A percentile compares a stretch with the other conserved stretches of the same genome.
These are phyloP conservation scores for Carnegiea gigantea DNA, from an alignment of 179 eudicot species.

Conservation along the genomic window DNA sequence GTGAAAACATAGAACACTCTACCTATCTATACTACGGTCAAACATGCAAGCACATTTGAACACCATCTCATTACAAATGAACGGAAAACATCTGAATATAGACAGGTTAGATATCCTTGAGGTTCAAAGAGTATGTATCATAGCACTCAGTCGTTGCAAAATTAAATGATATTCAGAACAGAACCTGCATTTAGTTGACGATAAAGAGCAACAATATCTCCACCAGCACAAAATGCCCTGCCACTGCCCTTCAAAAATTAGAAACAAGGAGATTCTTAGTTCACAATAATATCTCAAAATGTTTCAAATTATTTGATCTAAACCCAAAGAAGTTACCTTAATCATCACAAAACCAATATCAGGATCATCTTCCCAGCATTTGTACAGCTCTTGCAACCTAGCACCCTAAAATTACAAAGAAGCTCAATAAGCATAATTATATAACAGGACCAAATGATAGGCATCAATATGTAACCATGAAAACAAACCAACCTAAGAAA, in stretches of 20 bases:
- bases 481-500: not conserved
- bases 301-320: not conserved
- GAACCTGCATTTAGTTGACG: constrained; percentile 53
- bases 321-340: constrained; percentile 50
- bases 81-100: not conserved
- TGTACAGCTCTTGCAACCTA: constrained; percentile 64
- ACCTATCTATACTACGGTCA: not conserved
- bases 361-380: constrained; percentile 74
- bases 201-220: constrained; percentile 68
- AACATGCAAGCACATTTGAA: not conserved
- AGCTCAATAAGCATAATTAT: constrained; percentile 3
- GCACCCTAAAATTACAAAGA: constrained; percentile 44
- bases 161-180: constrained; percentile 1
- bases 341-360: constrained; percentile 65
- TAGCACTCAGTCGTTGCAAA: not conserved
- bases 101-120: not conserved
- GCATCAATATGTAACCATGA: not conserved
- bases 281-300: constrained; percentile 10
- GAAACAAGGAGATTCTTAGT: constrained; percentile 21
- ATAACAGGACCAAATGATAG: not conserved
- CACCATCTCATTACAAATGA: not conserved
- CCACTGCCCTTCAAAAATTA: constrained; percentile 71
- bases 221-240: constrained; percentile 93
- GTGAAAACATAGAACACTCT: not conserved
- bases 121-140: not conserved